A percentile compares a stretch with the other conserved stretches of the same genome.
Evolutionary conservation across 257 asterid genomes (phyloP).

Genomic region (Linaria vulgaris): DNA sequence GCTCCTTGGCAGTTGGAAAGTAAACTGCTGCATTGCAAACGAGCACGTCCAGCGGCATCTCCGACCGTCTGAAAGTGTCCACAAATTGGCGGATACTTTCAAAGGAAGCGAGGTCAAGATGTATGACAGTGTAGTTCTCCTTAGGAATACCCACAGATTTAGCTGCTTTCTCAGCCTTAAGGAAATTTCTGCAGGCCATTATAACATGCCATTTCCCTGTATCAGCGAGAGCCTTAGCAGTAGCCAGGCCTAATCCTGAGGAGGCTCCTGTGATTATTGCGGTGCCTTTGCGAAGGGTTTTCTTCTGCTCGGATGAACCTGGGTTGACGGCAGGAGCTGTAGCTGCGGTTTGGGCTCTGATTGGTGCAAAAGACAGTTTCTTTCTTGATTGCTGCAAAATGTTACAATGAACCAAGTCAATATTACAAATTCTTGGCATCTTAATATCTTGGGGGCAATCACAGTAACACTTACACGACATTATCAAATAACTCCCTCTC

Average conservation of each 20-base stretch:
- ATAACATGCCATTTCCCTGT: slow-evolving; percentile 84
- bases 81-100: slow-evolving; percentile 84
- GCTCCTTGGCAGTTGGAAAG: slow-evolving; percentile 80
- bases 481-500: too few species aligned
- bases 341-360: slow-evolving; percentile 61
- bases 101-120: slow-evolving; percentile 81
- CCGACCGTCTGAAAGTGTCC: slow-evolving; percentile 56
- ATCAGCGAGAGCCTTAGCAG: slow-evolving; percentile 76
- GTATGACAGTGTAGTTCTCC: slow-evolving; percentile 75
- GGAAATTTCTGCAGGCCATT: slow-evolving; percentile 89
- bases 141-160: slow-evolving; percentile 61
- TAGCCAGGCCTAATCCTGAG: slow-evolving; percentile 80
- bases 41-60: slow-evolving; percentile 64
- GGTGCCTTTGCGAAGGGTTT: slow-evolving; percentile 63
- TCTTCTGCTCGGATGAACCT: slow-evolving; percentile 51
- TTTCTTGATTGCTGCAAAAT: slow-evolving; percentile 26
- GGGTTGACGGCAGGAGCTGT: slow-evolving; percentile 50
- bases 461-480: not conserved
- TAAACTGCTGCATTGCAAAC: slow-evolving; percentile 89
- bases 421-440: not conserved
- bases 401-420: not conserved
- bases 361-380: slow-evolving; percentile 33
- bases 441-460: not conserved
- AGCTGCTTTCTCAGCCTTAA: slow-evolving; percentile 83
- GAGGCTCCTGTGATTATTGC: slow-evolving; percentile 82